Percentiles rank a stretch among this genome's conserved stretches.
phyloP scores from a whole-genome alignment of 2,329 filamentous ascomycete genomes.

The Penicillium sp. region DNA sequence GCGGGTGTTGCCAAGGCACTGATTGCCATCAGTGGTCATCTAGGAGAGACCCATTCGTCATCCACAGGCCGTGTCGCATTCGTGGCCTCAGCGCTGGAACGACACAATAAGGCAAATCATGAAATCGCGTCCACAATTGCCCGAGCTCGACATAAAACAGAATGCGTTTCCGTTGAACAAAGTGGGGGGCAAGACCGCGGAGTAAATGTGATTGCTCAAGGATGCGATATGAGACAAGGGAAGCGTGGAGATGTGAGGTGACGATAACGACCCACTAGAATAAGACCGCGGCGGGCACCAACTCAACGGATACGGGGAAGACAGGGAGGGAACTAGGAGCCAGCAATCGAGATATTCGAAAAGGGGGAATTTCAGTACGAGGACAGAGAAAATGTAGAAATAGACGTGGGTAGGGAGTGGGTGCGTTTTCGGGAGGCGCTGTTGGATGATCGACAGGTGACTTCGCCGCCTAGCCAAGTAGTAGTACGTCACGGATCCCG shows the following conservation, averaged over 20 bases:
- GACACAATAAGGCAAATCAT: slow-evolving; percentile 13
- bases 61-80: slow-evolving; percentile 35
- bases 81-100: slow-evolving; percentile 23
- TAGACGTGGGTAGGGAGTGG: slow-evolving; percentile 8
- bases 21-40: slow-evolving; percentile 41
- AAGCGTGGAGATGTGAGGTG: slow-evolving; percentile 19
- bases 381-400: slow-evolving; percentile 6
- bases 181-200: slow-evolving; percentile 9
- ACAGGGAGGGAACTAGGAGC: background rate
- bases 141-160: slow-evolving; percentile 5
- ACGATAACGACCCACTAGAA: slow-evolving; percentile 30
- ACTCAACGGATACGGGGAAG: background rate
- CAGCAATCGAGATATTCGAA: background rate
- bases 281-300: slow-evolving; percentile 3
- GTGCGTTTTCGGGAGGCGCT: slow-evolving; percentile 12
- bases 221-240: slow-evolving; percentile 27
- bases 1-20: slow-evolving; percentile 37
- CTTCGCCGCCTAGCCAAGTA: slow-evolving; percentile 29
- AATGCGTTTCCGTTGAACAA: slow-evolving; percentile 5
- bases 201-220: slow-evolving; percentile 10
- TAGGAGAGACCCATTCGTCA: slow-evolving; percentile 44
- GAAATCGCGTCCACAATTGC: slow-evolving; percentile 4
- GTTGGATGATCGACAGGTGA: slow-evolving; percentile 29
- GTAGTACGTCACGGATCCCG: slow-evolving; percentile 25
- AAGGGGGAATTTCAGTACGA: slow-evolving; percentile 4